These are phyloP conservation scores for Aspergillus ostianus DNA, from an alignment of 495 filamentous ascomycete genomes.

Conservation along the genomic window DNA sequence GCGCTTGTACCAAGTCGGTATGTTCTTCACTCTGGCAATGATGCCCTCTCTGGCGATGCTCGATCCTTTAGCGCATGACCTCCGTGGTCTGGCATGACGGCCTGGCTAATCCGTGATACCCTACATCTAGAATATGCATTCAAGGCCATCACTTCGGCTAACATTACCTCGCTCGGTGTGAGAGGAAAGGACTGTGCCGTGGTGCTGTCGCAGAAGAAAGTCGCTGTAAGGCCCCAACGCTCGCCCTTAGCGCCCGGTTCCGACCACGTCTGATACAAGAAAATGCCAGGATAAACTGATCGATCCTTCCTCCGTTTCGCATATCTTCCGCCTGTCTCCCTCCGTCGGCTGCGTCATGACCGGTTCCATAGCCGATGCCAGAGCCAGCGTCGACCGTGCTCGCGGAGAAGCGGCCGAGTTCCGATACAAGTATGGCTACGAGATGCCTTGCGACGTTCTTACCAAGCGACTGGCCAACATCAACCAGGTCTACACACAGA, in stretches of 20 bases:
- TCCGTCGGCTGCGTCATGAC: conserved; percentile 98
- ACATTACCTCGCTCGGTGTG: conserved; percentile 96
- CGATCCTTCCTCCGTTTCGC: conserved; percentile 93
- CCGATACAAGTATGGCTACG: conserved; percentile 96
- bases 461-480: conserved; percentile 97
- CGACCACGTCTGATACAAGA: conserved; percentile 14
- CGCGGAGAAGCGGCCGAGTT: conserved; percentile 96
- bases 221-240: conserved; percentile 70
- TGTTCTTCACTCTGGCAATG: conserved; percentile 35
- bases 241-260: background rate
- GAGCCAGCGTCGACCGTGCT: conserved; percentile 86
- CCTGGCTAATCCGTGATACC: background rate
- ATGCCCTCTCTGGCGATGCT: background rate
- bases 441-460: conserved; percentile 97
- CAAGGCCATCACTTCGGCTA: conserved; percentile 98
- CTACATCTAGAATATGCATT: conserved; percentile 88
- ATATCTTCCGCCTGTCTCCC: conserved; percentile 94
- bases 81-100: background rate
- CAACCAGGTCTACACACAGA: conserved; percentile 97
- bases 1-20: conserved; percentile 98
- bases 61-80: background rate
- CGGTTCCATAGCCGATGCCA: conserved; percentile 94
- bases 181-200: conserved; percentile 96
- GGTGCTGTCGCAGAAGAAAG: conserved; percentile 98
- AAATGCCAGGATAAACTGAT: conserved; percentile 87